Base-by-base conservation (phyloP, 768 basidiomycete genomes). In the Tricholoma sp. region DNA sequence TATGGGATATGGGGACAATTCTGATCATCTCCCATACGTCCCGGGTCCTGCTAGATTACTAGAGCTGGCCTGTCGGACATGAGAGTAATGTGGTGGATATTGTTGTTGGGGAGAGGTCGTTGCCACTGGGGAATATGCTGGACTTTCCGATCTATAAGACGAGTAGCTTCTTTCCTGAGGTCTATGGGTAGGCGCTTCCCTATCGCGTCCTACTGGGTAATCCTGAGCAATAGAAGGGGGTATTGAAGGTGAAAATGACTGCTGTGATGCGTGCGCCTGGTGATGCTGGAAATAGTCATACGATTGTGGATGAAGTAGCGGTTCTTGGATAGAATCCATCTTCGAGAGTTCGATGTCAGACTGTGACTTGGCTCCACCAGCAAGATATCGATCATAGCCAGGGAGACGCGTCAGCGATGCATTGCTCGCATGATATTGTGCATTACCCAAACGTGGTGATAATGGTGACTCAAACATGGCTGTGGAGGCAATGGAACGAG, bases 401-500 rank as follows among this genome's bases (percentile, higher is more conserved):
- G 73, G 72, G 70, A 56, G 74, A 68, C 64, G 61, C 65, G 41
- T 68, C 65, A 20, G 67, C 62, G 53, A 70, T 64, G 13, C 68
- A 67, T 12, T 66, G 17, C 63, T 71, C 8, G 73, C 69, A 50
- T 78, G 70, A 58, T 73, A 75, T 37, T 72, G 72, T 10, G 74
- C 71, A 59, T 76, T 78, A 44, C 73, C 66, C 15, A 72, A 70
- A n/a, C 77, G 69, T 6, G 44, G 28, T 4, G 78, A 75, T 1
- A 72, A 67, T 18, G 72, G 71, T 52, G 76, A 75, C 44, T 81
- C 79, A 34, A 88, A 73, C 48, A 85, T 64, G 28, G 75, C 78
- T 0, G 80, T 76, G 9, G 86, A 85, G 6, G 84, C 79, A 61
- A 93, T 76, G 0, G 91, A 93, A 7, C 85, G 83, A 45, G 79